Percentiles rank a stretch among this genome's conserved stretches.
Evolutionary conservation across 1,139 yeast species (phyloP).

Genomic region (Yamadazyma atlantica): DNA sequence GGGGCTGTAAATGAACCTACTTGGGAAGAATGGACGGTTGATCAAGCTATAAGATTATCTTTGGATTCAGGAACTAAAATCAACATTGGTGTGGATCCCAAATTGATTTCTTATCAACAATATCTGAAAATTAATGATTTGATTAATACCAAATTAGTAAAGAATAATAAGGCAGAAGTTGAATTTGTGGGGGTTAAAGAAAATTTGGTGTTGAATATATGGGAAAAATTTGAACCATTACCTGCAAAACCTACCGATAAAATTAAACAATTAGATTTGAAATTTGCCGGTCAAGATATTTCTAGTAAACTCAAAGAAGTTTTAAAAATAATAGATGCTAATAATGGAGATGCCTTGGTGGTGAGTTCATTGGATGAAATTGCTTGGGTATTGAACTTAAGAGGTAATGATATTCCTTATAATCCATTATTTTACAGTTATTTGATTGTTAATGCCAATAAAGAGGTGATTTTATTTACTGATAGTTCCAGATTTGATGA

Average conservation of each 20-base stretch:
- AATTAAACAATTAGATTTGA: constrained; percentile 43
- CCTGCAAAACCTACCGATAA: constrained; percentile 48
- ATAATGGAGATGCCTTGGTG: constrained; percentile 48
- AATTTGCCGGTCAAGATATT: constrained; percentile 50
- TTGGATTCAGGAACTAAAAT: constrained; percentile 43
- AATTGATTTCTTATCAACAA: constrained; percentile 54
- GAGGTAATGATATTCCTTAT: constrained; percentile 76
- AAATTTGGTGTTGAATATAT: constrained; percentile 75
- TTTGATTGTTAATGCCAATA: constrained; percentile 53
- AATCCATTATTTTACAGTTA: constrained; percentile 92
- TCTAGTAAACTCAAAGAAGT: constrained; percentile 47
- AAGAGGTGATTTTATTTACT: constrained; percentile 53
- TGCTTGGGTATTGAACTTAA: constrained; percentile 87
- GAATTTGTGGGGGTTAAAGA: constrained; percentile 62
- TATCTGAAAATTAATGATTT: constrained; percentile 26
- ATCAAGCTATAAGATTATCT: constrained; percentile 56
- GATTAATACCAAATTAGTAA: constrained; percentile 19
- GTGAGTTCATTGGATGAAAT: constrained; percentile 79
- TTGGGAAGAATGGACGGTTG: constrained; percentile 86
- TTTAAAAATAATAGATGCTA: constrained; percentile 39
- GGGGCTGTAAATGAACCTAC: constrained; percentile 72
- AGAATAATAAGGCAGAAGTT: constrained; percentile 41
- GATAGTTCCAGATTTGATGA: constrained; percentile 29
- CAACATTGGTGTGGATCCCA: constrained; percentile 57
- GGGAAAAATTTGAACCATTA: constrained; percentile 55